Evolutionary conservation across 2,329 filamentous ascomycete species (phyloP).

Genomic region (Cladosporium sp.): DNA sequence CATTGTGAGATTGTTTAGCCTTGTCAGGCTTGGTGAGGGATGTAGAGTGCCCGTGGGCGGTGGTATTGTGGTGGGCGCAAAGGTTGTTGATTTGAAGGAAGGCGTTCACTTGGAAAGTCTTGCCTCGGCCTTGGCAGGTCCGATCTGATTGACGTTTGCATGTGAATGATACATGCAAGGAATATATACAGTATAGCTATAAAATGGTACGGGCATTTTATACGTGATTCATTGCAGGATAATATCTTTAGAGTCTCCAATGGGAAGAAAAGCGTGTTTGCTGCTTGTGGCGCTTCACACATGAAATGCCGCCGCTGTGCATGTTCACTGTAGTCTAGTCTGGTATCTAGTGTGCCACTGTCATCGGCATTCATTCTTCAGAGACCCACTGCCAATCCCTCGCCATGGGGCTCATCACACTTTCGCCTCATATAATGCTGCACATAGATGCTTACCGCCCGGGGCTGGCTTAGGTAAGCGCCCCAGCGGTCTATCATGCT

Average conservation of each 20-base stretch:
- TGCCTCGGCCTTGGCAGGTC: neutral
- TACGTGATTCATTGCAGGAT: neutral
- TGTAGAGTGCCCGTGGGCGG: neutral
- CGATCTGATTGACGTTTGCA: neutral
- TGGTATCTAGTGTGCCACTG: neutral
- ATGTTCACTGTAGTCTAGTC: neutral
- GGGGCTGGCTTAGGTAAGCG: neutral
- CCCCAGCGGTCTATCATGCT: neutral
- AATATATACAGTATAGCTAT: neutral
- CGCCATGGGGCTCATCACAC: neutral
- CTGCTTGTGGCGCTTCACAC: neutral
- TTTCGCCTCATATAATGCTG: neutral
- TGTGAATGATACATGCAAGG: neutral
- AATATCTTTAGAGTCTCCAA: neutral
- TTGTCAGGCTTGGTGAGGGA: neutral
- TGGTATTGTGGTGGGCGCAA: neutral
- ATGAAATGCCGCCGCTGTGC: neutral
- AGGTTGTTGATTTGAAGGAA: neutral
- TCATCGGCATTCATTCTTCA: neutral
- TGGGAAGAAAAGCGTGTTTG: too few relatives aligned
- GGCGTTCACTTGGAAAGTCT: neutral
- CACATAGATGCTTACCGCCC: neutral
- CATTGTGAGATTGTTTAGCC: constrained; percentile 58
- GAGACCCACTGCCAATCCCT: neutral
- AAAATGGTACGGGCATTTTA: neutral